Base-by-base conservation (phyloP, 2,329 filamentous ascomycete genomes). In the Ophiocordyceps australis region DNA sequence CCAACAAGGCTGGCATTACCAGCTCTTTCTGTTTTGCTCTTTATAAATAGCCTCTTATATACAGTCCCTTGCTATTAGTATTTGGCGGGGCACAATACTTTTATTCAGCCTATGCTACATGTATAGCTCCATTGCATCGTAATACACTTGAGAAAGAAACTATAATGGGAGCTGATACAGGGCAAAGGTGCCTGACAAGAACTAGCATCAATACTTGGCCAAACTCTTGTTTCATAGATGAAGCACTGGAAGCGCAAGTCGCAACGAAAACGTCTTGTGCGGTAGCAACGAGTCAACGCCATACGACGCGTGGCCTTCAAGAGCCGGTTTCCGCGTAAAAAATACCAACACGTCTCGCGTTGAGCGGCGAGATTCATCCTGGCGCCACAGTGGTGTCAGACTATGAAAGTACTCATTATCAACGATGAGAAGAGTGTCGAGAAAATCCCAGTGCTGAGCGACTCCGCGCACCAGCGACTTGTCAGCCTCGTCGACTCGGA, bases 331-430 rank as follows among this genome's bases (percentile, higher is more conserved):
- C 25, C 41, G 36, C 5, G 39, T 43, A 31, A 42, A 42, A 25
- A 43, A 40, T 23, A 44, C 31, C 13, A 44, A 34, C 40, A 43
- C 43, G 29, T 43, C 40, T n/a, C 40, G 34, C 5, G 37, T 38
- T 4, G 40, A 36, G 16, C 37, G 31, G 23, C 35, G 32, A 13
- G 29, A 27, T 17, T 32, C 30, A 17, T 43, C 40, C 8, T 35
- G 20, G 13, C 32, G 34, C 14, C 34, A 34, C 10, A 43, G 36
- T 9, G 41, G 30, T 6, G 38, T 35, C n/a, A 43, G 28, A 18
- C 38, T 41, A 30, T 43, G 40, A 33, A 42, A 42, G 30, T 30
- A 28, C 29, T 42, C 40, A 29, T 41, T 35, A 27, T 43, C 41
- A 20, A 36, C 38, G 20, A 43, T 27, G 16, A 43, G 22, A 20